Conservation (phyloP, 305 asterid species). For the Galium porrigens region DNA sequence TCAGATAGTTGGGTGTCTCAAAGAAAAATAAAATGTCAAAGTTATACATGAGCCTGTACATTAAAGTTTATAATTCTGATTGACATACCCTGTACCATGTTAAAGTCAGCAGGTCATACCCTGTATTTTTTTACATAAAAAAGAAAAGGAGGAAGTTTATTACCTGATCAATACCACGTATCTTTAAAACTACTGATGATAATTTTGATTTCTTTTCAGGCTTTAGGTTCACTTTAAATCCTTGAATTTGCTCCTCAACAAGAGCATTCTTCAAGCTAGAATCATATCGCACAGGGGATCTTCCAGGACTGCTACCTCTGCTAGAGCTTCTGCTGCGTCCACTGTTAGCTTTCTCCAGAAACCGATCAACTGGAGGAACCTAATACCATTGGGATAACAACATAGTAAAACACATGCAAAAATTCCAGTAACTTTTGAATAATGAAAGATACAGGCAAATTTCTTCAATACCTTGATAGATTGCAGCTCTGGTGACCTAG, state of each 20-base stretch:
- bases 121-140: no score
- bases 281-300: constrained; percentile 76
- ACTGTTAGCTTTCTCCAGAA: constrained; percentile 69
- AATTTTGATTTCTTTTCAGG: constrained; percentile 89
- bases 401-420: constrained; percentile 5
- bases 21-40: background rate
- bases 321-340: constrained; percentile 97
- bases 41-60: background rate
- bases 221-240: constrained; percentile 81
- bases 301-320: constrained; percentile 90
- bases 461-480: constrained; percentile 68
- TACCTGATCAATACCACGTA: constrained; percentile 99
- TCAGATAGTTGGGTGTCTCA: background rate
- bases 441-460: constrained; percentile 9
- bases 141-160: constrained; percentile 7
- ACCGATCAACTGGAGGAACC: constrained; percentile 92
- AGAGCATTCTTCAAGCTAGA: constrained; percentile 53
- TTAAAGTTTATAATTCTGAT: no score
- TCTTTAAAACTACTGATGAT: constrained; percentile 89
- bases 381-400: constrained; percentile 21
- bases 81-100: no score
- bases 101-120: no score
- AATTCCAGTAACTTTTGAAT: constrained; percentile 14
- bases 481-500: constrained; percentile 96
- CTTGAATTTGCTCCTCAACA: constrained; percentile 64